Percentiles rank a stretch among this genome's conserved stretches.
Evolutionary conservation across 768 basidiomycete species (phyloP).

Genomic region (Amanita rubescens): DNA sequence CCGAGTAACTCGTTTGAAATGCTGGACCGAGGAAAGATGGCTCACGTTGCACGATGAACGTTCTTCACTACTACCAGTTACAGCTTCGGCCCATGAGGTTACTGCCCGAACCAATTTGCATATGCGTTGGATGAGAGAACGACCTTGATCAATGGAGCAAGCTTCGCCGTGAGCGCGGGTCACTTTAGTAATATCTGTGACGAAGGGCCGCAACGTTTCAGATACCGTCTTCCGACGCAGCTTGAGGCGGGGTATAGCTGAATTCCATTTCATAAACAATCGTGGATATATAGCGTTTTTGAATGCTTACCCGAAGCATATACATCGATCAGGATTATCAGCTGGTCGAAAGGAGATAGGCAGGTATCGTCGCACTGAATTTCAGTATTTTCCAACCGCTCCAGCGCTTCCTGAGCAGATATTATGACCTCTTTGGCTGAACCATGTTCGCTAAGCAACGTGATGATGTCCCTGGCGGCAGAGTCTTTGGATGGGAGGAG

Average conservation of each 20-base stretch:
- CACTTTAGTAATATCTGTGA: conserved; percentile 28
- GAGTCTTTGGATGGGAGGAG: conserved; percentile 31
- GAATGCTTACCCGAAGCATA: conserved; percentile 31
- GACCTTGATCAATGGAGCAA: conserved; percentile 24
- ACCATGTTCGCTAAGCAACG: conserved; percentile 31
- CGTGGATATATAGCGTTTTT: background rate
- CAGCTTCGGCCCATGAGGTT: conserved; percentile 23
- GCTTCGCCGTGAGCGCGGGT: conserved; percentile 20
- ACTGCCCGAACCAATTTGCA: conserved; percentile 22
- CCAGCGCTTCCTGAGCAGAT: conserved; percentile 37
- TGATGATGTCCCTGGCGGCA: conserved; percentile 31
- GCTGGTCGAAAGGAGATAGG: too few species aligned
- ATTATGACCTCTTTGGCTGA: too few species aligned
- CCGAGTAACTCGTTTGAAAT: background rate
- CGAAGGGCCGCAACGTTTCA: conserved; percentile 34
- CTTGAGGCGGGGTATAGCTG: conserved; percentile 42
- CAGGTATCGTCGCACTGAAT: too few species aligned
- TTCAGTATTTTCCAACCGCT: too few species aligned
- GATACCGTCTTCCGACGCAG: conserved; percentile 33
- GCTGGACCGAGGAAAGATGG: background rate
- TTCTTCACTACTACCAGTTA: conserved; percentile 16
- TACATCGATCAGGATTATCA: conserved; percentile 30
- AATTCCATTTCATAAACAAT: background rate
- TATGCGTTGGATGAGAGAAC: too few species aligned
- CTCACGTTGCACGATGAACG: too few species aligned